A percentile compares a stretch with the other conserved stretches of the same genome.
phyloP scores from a whole-genome alignment of 169 alveolate genomes.

The Plasmodium vivax region DNA sequence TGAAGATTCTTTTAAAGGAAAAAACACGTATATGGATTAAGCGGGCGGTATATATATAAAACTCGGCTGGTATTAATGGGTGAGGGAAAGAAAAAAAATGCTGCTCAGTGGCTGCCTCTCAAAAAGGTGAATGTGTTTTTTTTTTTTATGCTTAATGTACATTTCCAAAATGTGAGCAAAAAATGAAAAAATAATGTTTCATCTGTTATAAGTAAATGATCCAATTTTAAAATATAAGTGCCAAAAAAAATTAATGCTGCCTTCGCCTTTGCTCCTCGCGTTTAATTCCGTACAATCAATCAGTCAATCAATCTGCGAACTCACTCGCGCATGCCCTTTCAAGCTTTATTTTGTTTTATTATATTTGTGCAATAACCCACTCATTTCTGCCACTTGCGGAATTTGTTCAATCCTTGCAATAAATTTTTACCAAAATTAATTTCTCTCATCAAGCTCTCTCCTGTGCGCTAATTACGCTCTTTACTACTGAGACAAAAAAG shows the following conservation, averaged over 20 bases:
- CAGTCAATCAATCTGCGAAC: not conserved
- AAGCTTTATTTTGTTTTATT: not conserved
- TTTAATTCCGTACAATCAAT: not conserved
- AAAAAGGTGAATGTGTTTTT: constrained; percentile 24
- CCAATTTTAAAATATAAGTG: not conserved
- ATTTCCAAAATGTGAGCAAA: constrained; percentile 12
- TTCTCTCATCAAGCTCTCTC: not conserved
- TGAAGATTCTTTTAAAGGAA: not conserved
- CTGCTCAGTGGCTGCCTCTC: not conserved
- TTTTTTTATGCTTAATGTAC: not conserved
- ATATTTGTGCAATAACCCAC: not conserved
- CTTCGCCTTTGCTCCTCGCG: not conserved
- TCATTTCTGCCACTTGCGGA: constrained; percentile 4
- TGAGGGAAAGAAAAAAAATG: not conserved
- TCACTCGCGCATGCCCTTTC: not conserved
- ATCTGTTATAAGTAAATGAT: not conserved
- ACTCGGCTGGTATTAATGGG: not conserved
- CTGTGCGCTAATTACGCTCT: constrained; percentile 6
- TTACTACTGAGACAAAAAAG: constrained; percentile 35
- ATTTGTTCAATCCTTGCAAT: not conserved
- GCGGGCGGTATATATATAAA: not conserved
- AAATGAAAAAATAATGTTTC: constrained; percentile 15
- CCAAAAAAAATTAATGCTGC: not conserved
- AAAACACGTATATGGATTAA: not conserved
- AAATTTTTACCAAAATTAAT: not conserved